These are phyloP conservation scores for Gaertneriomyces semiglobifer DNA, from an alignment of 192 early-diverging fungal species.

Conservation along the genomic window DNA sequence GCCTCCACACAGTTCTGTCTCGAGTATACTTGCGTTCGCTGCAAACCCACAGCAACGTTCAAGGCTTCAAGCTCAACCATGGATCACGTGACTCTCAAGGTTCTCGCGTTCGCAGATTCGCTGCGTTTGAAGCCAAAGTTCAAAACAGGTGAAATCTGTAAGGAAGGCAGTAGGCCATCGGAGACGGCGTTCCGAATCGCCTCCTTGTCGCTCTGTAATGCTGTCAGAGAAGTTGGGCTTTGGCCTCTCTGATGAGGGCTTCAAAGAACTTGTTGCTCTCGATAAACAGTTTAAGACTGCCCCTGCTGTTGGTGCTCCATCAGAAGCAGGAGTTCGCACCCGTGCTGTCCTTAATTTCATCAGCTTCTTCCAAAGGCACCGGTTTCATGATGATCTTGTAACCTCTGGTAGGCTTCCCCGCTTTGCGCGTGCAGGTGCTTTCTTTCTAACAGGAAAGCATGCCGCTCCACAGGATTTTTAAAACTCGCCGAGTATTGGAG, in stretches of 20 bases:
- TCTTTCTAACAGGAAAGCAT: not conserved
- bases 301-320: not conserved
- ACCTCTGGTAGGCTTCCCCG: slow-evolving; percentile 7
- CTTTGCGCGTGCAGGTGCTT: not conserved
- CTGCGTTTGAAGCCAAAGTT: too few relatives aligned
- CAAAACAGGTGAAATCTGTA: too few relatives aligned
- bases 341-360: slow-evolving; percentile 8
- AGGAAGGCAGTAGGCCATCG: too few relatives aligned
- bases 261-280: slow-evolving; percentile 25
- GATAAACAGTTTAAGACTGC: slow-evolving; percentile 17
- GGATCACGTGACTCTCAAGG: too few relatives aligned
- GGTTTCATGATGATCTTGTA: not conserved
- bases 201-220: too few relatives aligned
- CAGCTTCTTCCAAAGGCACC: slow-evolving; percentile 13
- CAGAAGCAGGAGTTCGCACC: slow-evolving; percentile 14
- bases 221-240: too few relatives aligned
- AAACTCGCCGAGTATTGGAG: slow-evolving; percentile 30
- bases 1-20: too few relatives aligned
- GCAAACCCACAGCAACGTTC: too few relatives aligned
- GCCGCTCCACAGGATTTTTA: slow-evolving; percentile 15
- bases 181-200: too few relatives aligned
- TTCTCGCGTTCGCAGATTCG: too few relatives aligned
- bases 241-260: slow-evolving; percentile 3
- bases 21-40: too few relatives aligned
- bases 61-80: too few relatives aligned